Base-by-base conservation (phyloP, 345 rosid genomes). In the Kandelia obovata region DNA sequence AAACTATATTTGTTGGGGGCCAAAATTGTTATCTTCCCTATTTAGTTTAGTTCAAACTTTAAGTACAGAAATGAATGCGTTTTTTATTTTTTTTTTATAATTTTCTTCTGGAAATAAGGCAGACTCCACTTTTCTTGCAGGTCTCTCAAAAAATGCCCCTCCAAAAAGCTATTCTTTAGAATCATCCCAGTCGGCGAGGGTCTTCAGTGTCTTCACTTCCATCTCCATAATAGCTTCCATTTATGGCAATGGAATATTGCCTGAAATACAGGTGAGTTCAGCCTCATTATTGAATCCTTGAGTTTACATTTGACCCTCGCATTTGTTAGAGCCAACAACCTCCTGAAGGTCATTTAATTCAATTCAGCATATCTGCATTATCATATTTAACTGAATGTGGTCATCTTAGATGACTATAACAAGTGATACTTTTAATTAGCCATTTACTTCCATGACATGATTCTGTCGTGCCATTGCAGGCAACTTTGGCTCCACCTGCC, bases 401-500 rank as follows among this genome's bases (percentile, higher is more conserved):
- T 32, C 32, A 5, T 32, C 35, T 32, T n/a, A 23, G 15, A 55
- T 7, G 28, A 55, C 27, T 8, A 23, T 20, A 55, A n/a, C 21
- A 23, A 3, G 8, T 53, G 43, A 7, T 37, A 9, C 43, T 9
- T 21, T 26, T 21, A n/a, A 3, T 4, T 8, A 55, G 58, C 7
- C 9, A 55, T n/a, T 17, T 2, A 55, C 23, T 55, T 55, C 13
- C 58, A n/a, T 23, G 16, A 55, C 62, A 17, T 59, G 27, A 28
- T 67, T 37, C 23, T 53, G 67, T 2, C 26, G 17, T 65, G 53
- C 62, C 27, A 39, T 67, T 68, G 53, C 82, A 95, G 99, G 99
- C 99, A 73, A 96, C 97, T 77, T 77, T 96, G 71, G 97, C 96
- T 67, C 98, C 99, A 64, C 99, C 99, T 51, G 96, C 96, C 31